Evolutionary conservation across 176 grass and related monocot species (phyloP), one percentile per base, ranked within the genome.

Genomic region (Bolboschoenus planiculmis): DNA sequence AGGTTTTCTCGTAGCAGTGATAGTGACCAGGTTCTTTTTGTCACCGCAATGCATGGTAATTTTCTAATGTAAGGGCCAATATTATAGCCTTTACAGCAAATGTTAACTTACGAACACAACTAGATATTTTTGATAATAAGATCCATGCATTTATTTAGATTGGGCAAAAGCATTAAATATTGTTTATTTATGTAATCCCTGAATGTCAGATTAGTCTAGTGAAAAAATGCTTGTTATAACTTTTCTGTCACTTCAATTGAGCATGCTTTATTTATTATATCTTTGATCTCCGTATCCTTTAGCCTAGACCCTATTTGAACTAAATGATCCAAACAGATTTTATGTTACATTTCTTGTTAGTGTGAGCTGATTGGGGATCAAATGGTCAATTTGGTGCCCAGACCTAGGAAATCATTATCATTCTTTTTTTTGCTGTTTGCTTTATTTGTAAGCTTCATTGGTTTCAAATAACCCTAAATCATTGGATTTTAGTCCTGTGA

Each of bases 11-110:
- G 10, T 35, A 89, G 58, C 54, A 33, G 57, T 21, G 88, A 80
- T 62, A 79, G 53, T 88, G 84, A 83, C 21, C 88, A 85, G 43
- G 36, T 92, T 31, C 88, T 95, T 44, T 99, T 89, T 78, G 40
- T 95, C 62, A 88, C 89, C 44, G 91, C 88, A 54, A 91, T 99
- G 89, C 81, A 95, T 88, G 91, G 96, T 98, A 56, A 78, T 67
- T 35, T 64, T 66, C 29, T 87, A 82, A 61, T 88, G 53, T 90
- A 77, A 51, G 15, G 15, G 26, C 43, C 5, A 33, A 2, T 76
- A 83, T 37, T 79, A 21, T 87, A 87, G 8, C 18, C 21, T 18
- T 51, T 6, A 50, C 24, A 18, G 26, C 24, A 51, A 44, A 50
- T 76, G 35, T 75, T 48, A 50, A 75, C 23, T 51, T 51, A 50